Conservation (phyloP, 495 filamentous ascomycete genomes). For the Achaetomiella virescens region DNA sequence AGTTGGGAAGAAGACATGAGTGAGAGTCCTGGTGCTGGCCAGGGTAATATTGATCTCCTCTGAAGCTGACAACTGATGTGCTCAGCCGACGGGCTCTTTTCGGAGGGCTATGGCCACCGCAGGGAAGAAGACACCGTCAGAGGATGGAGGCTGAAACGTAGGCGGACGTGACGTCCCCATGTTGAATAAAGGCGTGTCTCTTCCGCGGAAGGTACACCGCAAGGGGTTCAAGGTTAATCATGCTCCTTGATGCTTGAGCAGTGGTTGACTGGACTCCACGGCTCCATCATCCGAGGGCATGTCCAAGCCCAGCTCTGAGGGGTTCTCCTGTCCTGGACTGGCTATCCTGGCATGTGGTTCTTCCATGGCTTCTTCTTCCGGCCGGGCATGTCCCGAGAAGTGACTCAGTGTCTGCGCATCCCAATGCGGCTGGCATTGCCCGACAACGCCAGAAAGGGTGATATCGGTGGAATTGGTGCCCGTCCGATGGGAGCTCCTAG, state of each 20-base stretch:
- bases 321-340: background rate
- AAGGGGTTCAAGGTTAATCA: background rate
- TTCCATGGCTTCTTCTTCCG: background rate
- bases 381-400: constrained; percentile 4
- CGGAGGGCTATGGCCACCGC: background rate
- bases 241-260: constrained; percentile 11
- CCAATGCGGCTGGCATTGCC: constrained; percentile 13
- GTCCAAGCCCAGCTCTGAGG: background rate
- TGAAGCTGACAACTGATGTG: background rate
- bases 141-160: background rate
- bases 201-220: background rate
- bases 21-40: too few relatives aligned
- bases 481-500: constrained; percentile 8
- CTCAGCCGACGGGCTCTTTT: background rate
- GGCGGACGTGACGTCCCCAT: background rate
- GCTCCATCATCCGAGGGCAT: background rate
- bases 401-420: constrained; percentile 13
- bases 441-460: constrained; percentile 12
- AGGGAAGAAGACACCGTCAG: background rate
- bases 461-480: constrained; percentile 15
- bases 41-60: too few relatives aligned
- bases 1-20: too few relatives aligned
- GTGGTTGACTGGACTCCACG: constrained; percentile 4
- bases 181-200: constrained; percentile 1
- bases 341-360: background rate